These are phyloP conservation scores for Penicillium herquei DNA, from an alignment of 495 filamentous ascomycete species.

Conservation along the genomic window DNA sequence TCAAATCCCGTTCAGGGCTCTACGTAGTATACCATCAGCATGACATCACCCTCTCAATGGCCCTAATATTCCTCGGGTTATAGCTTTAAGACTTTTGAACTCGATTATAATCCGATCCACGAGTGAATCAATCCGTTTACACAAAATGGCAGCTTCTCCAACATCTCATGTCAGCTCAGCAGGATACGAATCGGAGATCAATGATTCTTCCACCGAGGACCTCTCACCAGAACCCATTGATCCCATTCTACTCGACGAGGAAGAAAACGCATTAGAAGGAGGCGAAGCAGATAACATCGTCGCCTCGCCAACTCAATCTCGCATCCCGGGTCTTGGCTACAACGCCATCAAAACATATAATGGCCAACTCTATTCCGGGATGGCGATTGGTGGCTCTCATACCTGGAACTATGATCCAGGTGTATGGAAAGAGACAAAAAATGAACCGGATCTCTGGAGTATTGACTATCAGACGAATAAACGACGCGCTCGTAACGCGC, in stretches of 20 bases:
- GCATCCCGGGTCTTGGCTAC: constrained; percentile 15
- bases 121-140: too few species aligned
- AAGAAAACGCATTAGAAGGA: constrained; percentile 11
- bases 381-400: constrained; percentile 33
- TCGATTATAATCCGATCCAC: too few species aligned
- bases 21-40: too few species aligned
- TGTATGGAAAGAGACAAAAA: constrained; percentile 34
- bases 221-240: neutral
- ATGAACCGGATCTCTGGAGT: constrained; percentile 34
- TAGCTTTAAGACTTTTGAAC: too few species aligned
- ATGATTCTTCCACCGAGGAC: neutral
- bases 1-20: neutral
- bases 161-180: neutral
- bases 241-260: constrained; percentile 10
- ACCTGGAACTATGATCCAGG: constrained; percentile 35
- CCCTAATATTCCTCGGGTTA: too few species aligned
- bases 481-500: constrained; percentile 27
- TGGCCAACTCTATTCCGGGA: constrained; percentile 32
- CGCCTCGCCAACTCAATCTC: constrained; percentile 1
- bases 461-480: constrained; percentile 34
- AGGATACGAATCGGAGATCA: too few species aligned
- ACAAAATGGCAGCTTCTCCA: too few species aligned
- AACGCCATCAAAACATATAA: constrained; percentile 30
- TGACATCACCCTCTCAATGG: too few species aligned
- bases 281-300: constrained; percentile 6